Evolutionary conservation across 768 basidiomycete species (phyloP).

Genomic region (Boletus vermiculosoides): DNA sequence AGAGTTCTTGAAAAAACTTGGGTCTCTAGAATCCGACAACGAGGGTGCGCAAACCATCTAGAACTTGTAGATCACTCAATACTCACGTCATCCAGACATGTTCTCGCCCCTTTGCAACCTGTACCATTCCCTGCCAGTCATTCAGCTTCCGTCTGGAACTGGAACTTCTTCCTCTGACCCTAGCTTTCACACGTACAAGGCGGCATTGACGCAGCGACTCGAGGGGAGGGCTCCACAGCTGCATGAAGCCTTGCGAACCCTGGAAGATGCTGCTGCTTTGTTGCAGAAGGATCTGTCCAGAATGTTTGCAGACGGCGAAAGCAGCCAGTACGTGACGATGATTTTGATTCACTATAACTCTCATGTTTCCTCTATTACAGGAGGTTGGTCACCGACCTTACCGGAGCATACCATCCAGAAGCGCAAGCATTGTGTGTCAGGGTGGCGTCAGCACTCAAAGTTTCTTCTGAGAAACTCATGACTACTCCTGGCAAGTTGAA

Average conservation of each 20-base stretch:
- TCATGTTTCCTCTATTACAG: conserved; percentile 29
- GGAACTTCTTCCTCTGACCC: conserved; percentile 37
- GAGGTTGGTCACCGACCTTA: conserved; percentile 42
- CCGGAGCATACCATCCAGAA: conserved; percentile 46
- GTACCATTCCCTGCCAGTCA: conserved; percentile 52
- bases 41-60: conserved; percentile 16
- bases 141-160: conserved; percentile 41
- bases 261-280: conserved; percentile 59
- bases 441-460: conserved; percentile 43
- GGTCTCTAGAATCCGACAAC: conserved; percentile 16
- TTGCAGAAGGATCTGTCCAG: conserved; percentile 59
- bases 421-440: conserved; percentile 47
- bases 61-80: not conserved
- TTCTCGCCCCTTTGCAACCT: conserved; percentile 52
- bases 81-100: conserved; percentile 38
- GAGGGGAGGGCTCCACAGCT: conserved; percentile 61
- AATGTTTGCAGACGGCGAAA: conserved; percentile 41
- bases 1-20: conserved; percentile 47
- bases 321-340: conserved; percentile 41
- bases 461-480: conserved; percentile 32
- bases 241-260: conserved; percentile 51
- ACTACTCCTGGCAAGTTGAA: conserved; percentile 36
- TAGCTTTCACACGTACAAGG: conserved; percentile 61
- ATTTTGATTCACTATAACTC: not conserved
- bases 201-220: conserved; percentile 61